Percentiles rank a stretch among this genome's conserved stretches.
phyloP scores from a whole-genome alignment of 2,329 filamentous ascomycete genomes.

The Sporothrix pseudoabietina region DNA sequence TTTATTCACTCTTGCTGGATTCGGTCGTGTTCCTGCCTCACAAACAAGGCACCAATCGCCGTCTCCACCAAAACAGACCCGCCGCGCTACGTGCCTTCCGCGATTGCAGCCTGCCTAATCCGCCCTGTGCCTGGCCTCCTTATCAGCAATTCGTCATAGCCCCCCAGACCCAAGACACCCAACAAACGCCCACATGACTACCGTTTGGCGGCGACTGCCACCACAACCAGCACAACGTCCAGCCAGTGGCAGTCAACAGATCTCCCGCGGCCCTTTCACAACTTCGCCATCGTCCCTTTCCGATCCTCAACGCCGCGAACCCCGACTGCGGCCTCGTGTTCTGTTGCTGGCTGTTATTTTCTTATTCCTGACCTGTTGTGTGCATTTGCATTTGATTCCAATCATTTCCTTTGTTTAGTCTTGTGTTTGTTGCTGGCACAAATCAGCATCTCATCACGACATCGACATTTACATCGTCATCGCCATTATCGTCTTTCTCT shows the following conservation, averaged over 20 bases:
- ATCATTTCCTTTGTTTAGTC: neutral
- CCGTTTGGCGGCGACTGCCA: slow-evolving; percentile 2
- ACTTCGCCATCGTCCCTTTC: neutral
- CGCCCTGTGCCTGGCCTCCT: slow-evolving; percentile 21
- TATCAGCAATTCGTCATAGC: slow-evolving; percentile 30
- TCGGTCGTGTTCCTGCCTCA: neutral
- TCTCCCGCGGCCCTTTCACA: slow-evolving; percentile 23
- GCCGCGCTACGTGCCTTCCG: slow-evolving; percentile 10
- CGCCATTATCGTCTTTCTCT: neutral
- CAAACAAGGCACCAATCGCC: neutral
- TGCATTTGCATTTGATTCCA: neutral
- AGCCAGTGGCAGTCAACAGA: slow-evolving; percentile 12
- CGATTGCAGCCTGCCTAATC: slow-evolving; percentile 22
- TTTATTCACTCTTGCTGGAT: neutral
- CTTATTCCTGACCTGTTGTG: neutral
- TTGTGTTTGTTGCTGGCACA: neutral
- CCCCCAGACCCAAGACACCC: slow-evolving; percentile 5
- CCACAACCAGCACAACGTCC: neutral
- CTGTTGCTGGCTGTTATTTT: neutral
- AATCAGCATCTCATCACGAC: neutral
- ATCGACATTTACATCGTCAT: neutral
- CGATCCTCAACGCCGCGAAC: slow-evolving; percentile 1
- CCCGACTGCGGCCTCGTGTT: neutral
- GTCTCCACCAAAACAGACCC: slow-evolving; percentile 16
- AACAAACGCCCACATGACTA: slow-evolving; percentile 31